A percentile compares a stretch with the other conserved stretches of the same genome.
These are phyloP conservation scores for Panicum virgatum DNA, from an alignment of 202 grass and related monocot genomes.

Conservation along the genomic window DNA sequence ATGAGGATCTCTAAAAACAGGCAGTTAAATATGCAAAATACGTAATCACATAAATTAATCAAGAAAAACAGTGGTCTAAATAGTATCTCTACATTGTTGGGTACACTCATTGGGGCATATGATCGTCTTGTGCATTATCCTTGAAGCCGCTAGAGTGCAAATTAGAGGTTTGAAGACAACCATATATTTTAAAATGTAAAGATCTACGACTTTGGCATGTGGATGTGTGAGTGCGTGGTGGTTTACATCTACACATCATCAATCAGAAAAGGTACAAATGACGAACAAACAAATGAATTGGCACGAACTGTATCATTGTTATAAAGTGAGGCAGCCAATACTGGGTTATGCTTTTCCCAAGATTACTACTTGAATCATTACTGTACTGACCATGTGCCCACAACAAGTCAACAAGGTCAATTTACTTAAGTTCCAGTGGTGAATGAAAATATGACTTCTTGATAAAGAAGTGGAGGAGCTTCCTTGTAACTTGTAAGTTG, in stretches of 20 bases:
- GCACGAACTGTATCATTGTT: no score
- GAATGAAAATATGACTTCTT: constrained; percentile 21
- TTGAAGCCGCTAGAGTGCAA: neutral
- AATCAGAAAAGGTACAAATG: neutral
- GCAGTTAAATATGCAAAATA: constrained; percentile 12
- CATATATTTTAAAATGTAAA: neutral
- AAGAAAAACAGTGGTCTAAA: neutral
- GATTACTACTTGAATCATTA: constrained; percentile 1
- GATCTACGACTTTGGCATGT: neutral
- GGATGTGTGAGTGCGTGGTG: neutral
- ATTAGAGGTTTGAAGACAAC: constrained; percentile 19
- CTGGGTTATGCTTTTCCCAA: neutral
- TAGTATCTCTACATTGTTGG: constrained; percentile 6
- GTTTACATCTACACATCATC: neutral
- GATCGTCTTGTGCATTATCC: no score
- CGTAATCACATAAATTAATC: neutral
- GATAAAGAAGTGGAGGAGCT: constrained; percentile 1
- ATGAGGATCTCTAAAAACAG: neutral
- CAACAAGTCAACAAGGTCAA: neutral
- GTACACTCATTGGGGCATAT: neutral
- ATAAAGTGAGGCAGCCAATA: constrained; percentile 39
- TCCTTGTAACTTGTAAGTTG: constrained; percentile 15
- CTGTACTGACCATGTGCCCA: neutral
- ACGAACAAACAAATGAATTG: neutral
- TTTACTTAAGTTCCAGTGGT: constrained; percentile 1